Percentiles rank a stretch among this genome's conserved stretches.
phyloP scores from a whole-genome alignment of 2,329 filamentous ascomycete genomes.

The Microcyclosporella mali region DNA sequence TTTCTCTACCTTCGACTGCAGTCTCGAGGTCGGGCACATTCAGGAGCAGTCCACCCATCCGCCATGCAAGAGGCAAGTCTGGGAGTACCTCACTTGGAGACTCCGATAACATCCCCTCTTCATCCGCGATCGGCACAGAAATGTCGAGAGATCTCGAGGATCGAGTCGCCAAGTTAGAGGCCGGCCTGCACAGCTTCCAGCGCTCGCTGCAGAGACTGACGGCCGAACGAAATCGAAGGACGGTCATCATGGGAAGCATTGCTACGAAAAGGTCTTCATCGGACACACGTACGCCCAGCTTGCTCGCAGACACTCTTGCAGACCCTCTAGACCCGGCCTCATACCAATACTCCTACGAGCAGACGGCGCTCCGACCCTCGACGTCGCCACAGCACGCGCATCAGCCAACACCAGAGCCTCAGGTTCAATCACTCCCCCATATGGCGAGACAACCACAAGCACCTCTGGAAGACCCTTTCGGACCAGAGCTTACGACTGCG shows the following conservation, averaged over 20 bases:
- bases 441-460: not conserved
- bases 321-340: slow-evolving; percentile 14
- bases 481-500: slow-evolving; percentile 2
- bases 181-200: slow-evolving; percentile 30
- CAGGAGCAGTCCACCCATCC: slow-evolving; percentile 15
- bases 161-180: slow-evolving; percentile 31
- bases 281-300: slow-evolving; percentile 28
- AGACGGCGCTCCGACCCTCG: slow-evolving; percentile 16
- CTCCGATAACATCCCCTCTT: slow-evolving; percentile 7
- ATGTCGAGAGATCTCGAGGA: slow-evolving; percentile 29
- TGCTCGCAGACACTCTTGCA: slow-evolving; percentile 29
- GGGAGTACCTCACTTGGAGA: slow-evolving; percentile 1
- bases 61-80: slow-evolving; percentile 6
- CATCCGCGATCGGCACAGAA: slow-evolving; percentile 14
- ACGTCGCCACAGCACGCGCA: slow-evolving; percentile 14
- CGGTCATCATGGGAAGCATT: slow-evolving; percentile 24
- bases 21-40: slow-evolving; percentile 8
- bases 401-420: slow-evolving; percentile 11
- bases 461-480: slow-evolving; percentile 13
- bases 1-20: not conserved
- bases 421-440: not conserved
- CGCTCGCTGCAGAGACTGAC: slow-evolving; percentile 28
- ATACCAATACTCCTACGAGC: slow-evolving; percentile 20
- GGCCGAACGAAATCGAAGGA: slow-evolving; percentile 27
- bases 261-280: slow-evolving; percentile 13